These are phyloP conservation scores for Scedosporium minutisporum DNA, from an alignment of 2,329 filamentous ascomycete genomes.

Conservation along the genomic window DNA sequence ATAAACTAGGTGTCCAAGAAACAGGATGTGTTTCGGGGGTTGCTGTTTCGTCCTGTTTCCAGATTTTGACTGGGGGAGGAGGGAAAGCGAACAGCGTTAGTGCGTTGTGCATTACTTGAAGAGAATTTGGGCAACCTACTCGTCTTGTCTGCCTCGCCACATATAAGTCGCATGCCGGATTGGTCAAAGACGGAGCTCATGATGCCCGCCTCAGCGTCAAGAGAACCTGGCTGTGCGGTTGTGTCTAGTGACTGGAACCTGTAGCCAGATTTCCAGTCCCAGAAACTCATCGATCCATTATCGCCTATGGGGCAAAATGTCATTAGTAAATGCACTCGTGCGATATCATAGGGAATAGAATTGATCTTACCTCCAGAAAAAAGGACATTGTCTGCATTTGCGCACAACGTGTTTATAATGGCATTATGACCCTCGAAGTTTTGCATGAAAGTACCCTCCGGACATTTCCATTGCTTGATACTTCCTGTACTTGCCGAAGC, in stretches of 20 bases:
- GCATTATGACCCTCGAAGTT: conserved; percentile 96
- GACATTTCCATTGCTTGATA: conserved; percentile 99
- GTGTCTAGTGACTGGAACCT: conserved; percentile 85
- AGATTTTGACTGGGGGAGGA: conserved; percentile 64
- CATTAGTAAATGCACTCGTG: background rate
- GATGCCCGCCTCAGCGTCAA: conserved; percentile 89
- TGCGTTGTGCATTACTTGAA: background rate
- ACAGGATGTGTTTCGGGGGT: conserved; percentile 86
- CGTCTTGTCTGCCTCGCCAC: conserved; percentile 93
- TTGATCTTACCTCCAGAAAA: conserved; percentile 63
- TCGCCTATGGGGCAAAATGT: conserved; percentile 41
- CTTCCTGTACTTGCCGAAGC: conserved; percentile 83
- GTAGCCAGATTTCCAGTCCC: conserved; percentile 97
- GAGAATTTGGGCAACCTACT: conserved; percentile 36
- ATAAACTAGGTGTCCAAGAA: conserved; percentile 79
- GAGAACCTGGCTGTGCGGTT: conserved; percentile 82
- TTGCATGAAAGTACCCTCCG: conserved; percentile 97
- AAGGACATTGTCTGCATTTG: conserved; percentile 90
- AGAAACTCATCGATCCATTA: conserved; percentile 94
- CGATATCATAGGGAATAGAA: background rate
- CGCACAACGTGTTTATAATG: conserved; percentile 88
- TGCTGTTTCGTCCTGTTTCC: conserved; percentile 86
- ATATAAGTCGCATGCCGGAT: conserved; percentile 81
- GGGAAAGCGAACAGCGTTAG: conserved; percentile 15
- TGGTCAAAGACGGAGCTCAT: conserved; percentile 91